These are phyloP conservation scores for Pseudopediastrum boryanum DNA, from an alignment of 139 green algal species.

Conservation along the genomic window DNA sequence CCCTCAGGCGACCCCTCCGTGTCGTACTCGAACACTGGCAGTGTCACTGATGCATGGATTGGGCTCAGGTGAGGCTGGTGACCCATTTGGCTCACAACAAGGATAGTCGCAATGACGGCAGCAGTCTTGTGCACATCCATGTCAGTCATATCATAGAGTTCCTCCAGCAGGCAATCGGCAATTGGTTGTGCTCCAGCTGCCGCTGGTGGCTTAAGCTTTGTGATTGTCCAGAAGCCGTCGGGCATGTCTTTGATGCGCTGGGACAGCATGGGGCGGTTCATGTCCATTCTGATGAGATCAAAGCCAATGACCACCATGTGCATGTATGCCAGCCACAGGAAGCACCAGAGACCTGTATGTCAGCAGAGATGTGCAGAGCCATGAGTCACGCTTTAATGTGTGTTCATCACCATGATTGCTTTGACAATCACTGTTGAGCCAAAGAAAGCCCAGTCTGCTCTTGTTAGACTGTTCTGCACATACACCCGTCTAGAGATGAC, in stretches of 20 bases:
- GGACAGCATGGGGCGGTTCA: not conserved
- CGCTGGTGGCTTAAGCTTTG: not conserved
- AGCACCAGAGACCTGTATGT: conserved; percentile 4
- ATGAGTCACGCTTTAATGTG: no score
- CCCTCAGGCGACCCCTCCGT: no score
- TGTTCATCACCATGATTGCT: no score
- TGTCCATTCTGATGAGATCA: not conserved
- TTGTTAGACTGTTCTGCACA: no score
- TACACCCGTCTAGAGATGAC: no score
- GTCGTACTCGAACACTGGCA: no score
- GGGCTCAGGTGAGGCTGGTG: not conserved
- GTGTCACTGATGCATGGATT: no score
- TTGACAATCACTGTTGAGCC: no score
- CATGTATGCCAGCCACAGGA: conserved; percentile 9
- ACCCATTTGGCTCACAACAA: not conserved
- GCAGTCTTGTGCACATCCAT: not conserved
- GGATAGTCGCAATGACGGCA: not conserved
- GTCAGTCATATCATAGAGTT: not conserved
- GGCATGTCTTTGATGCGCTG: not conserved
- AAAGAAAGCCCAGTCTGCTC: no score
- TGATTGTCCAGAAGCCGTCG: no score
- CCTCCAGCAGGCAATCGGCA: not conserved
- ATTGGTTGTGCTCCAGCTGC: not conserved
- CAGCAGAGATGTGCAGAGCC: not conserved
- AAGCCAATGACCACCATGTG: conserved; percentile 2